phyloP scores from a whole-genome alignment of 2,329 filamentous ascomycete genomes.

The Aspergillus luchuensis region DNA sequence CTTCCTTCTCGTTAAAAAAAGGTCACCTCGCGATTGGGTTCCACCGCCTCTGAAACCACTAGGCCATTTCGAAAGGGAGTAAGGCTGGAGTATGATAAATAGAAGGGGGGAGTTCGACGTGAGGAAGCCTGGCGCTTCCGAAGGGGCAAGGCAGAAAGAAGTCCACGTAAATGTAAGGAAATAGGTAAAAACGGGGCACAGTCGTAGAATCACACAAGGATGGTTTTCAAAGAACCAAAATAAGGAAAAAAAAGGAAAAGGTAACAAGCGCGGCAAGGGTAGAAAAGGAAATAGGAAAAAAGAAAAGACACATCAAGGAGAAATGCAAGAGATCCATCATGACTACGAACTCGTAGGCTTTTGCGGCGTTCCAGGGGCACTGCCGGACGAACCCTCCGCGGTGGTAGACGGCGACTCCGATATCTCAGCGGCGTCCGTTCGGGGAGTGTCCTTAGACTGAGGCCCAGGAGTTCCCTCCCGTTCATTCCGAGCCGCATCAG shows the following conservation, averaged over 20 bases:
- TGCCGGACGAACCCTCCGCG: constrained; percentile 34
- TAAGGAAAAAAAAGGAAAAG: constrained; percentile 20
- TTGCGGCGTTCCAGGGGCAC: constrained; percentile 23
- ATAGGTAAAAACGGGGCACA: constrained; percentile 18
- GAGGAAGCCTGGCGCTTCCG: constrained; percentile 22
- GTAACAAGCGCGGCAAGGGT: too few relatives aligned
- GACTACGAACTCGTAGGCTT: constrained; percentile 34
- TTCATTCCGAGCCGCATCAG: constrained; percentile 42
- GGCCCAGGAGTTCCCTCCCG: constrained; percentile 57
- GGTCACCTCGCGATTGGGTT: constrained; percentile 11
- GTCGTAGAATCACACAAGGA: constrained; percentile 24
- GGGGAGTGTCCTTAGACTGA: constrained; percentile 37
- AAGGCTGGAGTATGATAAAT: constrained; percentile 21
- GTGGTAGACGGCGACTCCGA: constrained; percentile 43
- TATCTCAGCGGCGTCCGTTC: constrained; percentile 30
- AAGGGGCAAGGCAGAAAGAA: constrained; percentile 15
- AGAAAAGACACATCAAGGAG: constrained; percentile 3
- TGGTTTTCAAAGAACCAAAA: constrained; percentile 26
- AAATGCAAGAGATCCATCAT: constrained; percentile 18
- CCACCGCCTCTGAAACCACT: constrained; percentile 16
- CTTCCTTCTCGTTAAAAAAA: neutral
- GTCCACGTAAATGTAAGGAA: constrained; percentile 3
- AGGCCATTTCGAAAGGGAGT: constrained; percentile 15
- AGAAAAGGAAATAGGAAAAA: constrained; percentile 22
- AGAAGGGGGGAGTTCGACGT: constrained; percentile 11